Conservation (phyloP, 495 filamentous ascomycete genomes). For the Neurospora cerealis region DNA sequence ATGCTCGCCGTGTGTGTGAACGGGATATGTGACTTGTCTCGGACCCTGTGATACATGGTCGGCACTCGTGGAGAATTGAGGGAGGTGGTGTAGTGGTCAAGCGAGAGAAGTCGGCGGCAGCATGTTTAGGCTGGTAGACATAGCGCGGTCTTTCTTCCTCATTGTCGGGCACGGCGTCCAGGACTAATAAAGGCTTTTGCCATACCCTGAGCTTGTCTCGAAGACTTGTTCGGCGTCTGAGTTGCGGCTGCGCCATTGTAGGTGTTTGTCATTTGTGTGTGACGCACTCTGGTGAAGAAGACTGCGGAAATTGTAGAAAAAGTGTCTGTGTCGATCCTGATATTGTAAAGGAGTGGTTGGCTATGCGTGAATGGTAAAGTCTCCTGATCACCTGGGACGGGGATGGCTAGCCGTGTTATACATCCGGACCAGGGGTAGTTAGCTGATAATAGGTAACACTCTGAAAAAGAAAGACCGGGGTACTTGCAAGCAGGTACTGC, state of each 20-base stretch:
- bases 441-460: neutral
- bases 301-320: neutral
- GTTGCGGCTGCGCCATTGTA: conserved; percentile 8
- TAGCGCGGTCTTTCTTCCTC: conserved; percentile 10
- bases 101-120: conserved; percentile 20
- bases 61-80: neutral
- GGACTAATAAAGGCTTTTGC: conserved; percentile 5
- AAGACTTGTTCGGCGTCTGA: conserved; percentile 16
- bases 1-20: neutral
- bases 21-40: neutral
- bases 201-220: conserved; percentile 15
- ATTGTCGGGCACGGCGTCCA: neutral
- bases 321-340: neutral
- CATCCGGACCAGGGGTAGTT: neutral
- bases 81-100: conserved; percentile 5
- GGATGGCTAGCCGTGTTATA: neutral
- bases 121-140: conserved; percentile 21
- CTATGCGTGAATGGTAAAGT: neutral
- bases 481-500: neutral
- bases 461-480: neutral
- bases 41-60: neutral
- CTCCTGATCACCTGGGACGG: neutral
- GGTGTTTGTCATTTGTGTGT: neutral
- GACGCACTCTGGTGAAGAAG: neutral
- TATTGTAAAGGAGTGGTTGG: neutral